phyloP scores from a whole-genome alignment of 805 yeast genomes.

The Suhomyces emberorum region DNA sequence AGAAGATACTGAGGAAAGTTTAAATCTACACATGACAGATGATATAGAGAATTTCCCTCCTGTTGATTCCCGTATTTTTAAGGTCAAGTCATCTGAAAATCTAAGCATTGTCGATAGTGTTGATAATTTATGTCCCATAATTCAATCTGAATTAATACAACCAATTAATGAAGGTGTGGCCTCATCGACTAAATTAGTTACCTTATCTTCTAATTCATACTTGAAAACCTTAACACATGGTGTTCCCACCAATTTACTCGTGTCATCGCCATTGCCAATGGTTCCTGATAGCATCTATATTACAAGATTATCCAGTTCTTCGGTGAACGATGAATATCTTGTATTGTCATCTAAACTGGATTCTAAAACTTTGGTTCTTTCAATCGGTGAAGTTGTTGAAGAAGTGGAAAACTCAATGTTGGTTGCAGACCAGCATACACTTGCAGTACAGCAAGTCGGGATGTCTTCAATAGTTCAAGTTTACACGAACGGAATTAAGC shows the following conservation, averaged over 20 bases:
- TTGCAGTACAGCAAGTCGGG: conserved; percentile 71
- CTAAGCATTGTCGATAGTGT: conserved; percentile 54
- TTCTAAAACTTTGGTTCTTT: conserved; percentile 67
- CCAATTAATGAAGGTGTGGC: conserved; percentile 6
- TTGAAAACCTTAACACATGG: conserved; percentile 55
- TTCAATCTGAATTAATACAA: conserved; percentile 22
- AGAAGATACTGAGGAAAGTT: conserved; percentile 32
- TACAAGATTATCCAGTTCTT: conserved; percentile 43
- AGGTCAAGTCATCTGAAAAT: conserved; percentile 41
- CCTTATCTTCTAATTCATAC: conserved; percentile 41
- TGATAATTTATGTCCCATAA: conserved; percentile 52
- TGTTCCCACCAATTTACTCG: conserved; percentile 57
- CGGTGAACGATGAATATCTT: conserved; percentile 57
- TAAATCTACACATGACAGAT: background rate
- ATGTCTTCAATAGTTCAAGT: conserved; percentile 63
- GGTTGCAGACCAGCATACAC: conserved; percentile 53
- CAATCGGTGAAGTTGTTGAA: conserved; percentile 77
- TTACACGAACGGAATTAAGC: conserved; percentile 66
- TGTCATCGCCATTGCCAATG: conserved; percentile 72
- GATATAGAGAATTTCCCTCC: background rate
- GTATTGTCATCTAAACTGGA: conserved; percentile 55
- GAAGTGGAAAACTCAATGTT: conserved; percentile 69
- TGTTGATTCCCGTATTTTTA: background rate
- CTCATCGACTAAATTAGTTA: conserved; percentile 20
- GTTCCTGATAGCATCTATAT: conserved; percentile 63